Conservation (phyloP, 441 rosid genomes). For the Adansonia grandidieri region DNA sequence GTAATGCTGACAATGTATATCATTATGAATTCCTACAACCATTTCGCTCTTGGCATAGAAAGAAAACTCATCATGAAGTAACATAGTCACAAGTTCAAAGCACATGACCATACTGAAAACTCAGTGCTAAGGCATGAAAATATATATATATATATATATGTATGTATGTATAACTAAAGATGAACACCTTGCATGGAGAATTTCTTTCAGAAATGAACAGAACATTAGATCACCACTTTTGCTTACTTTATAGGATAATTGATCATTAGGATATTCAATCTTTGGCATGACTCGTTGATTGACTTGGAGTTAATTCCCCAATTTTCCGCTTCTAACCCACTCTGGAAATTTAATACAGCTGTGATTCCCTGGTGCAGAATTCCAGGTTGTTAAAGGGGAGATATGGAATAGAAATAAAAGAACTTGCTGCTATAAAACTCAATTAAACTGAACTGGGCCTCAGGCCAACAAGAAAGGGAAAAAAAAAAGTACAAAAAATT, state of each 20-base stretch:
- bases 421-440: not conserved
- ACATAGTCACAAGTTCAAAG: constrained; percentile 2
- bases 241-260: constrained; percentile 80
- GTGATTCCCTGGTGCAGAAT: constrained; percentile 70
- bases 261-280: constrained; percentile 71
- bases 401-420: not conserved
- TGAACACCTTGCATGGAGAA: not conserved
- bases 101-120: not conserved
- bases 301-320: constrained; percentile 73
- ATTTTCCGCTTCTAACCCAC: constrained; percentile 79
- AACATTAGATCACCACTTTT: constrained; percentile 19
- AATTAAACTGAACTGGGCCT: not conserved
- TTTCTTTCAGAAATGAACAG: not conserved
- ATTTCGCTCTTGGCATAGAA: constrained; percentile 10
- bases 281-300: constrained; percentile 78
- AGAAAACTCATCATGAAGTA: not conserved
- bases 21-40: constrained; percentile 4
- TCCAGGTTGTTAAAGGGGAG: constrained; percentile 27
- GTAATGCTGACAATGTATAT: constrained; percentile 6
- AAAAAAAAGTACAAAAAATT: not conserved
- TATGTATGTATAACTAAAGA: not conserved
- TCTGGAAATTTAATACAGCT: constrained; percentile 84
- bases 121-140: not conserved
- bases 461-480: not conserved
- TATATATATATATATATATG: not conserved